Evolutionary conservation across 805 yeast genomes (phyloP).

Genomic region (Candida andamanensis): DNA sequence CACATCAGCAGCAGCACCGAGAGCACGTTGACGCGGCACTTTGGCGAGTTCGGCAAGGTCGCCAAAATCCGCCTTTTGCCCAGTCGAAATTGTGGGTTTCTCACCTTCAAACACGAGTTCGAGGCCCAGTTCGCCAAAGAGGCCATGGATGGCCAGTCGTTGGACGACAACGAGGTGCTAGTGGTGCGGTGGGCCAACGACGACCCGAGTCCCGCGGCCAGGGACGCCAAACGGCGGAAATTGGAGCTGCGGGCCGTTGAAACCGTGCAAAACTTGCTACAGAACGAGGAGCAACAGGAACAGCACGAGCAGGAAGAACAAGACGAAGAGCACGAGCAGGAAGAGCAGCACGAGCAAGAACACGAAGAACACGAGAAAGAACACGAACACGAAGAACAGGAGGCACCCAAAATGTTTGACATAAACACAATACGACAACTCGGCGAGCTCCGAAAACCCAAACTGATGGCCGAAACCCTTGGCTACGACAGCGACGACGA

Average conservation of each 20-base stretch:
- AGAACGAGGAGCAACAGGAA: slow-evolving; percentile 1
- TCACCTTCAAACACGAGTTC: slow-evolving; percentile 60
- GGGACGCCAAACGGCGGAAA: slow-evolving; percentile 42
- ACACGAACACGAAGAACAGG: slow-evolving; percentile 18
- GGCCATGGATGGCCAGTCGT: slow-evolving; percentile 82
- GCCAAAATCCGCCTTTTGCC: slow-evolving; percentile 60
- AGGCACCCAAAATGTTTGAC: slow-evolving; percentile 6
- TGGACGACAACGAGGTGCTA: slow-evolving; percentile 58
- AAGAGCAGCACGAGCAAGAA: slow-evolving; percentile 4
- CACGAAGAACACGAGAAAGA: slow-evolving; percentile 15
- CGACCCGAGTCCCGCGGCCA: slow-evolving; percentile 74
- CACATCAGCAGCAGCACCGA: slow-evolving; percentile 36
- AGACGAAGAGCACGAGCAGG: slow-evolving; percentile 12
- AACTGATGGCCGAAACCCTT: slow-evolving; percentile 8
- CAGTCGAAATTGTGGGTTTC: slow-evolving; percentile 69
- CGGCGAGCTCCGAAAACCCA: too few species aligned
- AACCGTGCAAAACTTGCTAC: slow-evolving; percentile 43
- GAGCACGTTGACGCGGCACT: slow-evolving; percentile 37
- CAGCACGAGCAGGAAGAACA: slow-evolving; percentile 15
- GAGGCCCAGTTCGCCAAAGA: slow-evolving; percentile 94
- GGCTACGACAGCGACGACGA: slow-evolving; percentile 33
- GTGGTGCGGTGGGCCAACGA: slow-evolving; percentile 85
- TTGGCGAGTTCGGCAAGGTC: slow-evolving; percentile 72
- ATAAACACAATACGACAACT: slow-evolving; percentile 10
- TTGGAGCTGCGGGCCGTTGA: slow-evolving; percentile 50